Evolutionary conservation across 352 stramenopile genomes (phyloP).

Genomic region (Paralagenidium karlingii): DNA sequence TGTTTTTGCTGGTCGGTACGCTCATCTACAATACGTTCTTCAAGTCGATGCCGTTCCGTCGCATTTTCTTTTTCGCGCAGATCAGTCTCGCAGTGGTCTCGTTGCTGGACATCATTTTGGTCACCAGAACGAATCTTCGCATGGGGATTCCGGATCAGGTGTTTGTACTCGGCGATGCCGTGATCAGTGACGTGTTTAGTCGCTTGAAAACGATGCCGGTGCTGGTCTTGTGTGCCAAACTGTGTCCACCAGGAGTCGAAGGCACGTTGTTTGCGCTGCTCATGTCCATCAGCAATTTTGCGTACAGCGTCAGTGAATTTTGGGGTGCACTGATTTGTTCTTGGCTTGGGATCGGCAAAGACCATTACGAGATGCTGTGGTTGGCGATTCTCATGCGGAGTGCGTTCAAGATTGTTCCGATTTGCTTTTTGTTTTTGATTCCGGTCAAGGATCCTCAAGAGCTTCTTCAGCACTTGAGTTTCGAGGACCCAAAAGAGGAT

Average conservation of each 20-base stretch:
- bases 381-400: slow-evolving; percentile 87
- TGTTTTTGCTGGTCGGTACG: slow-evolving; percentile 69
- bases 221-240: slow-evolving; percentile 88
- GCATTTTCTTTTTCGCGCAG: slow-evolving; percentile 86
- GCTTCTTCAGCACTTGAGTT: too few species aligned
- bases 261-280: slow-evolving; percentile 94
- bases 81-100: slow-evolving; percentile 58
- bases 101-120: slow-evolving; percentile 74
- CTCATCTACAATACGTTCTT: slow-evolving; percentile 80
- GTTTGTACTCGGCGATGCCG: slow-evolving; percentile 92
- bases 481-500: too few species aligned
- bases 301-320: slow-evolving; percentile 87
- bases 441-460: slow-evolving; percentile 58
- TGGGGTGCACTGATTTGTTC: slow-evolving; percentile 85
- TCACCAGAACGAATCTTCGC: slow-evolving; percentile 85
- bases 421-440: slow-evolving; percentile 83
- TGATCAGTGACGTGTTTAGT: slow-evolving; percentile 78
- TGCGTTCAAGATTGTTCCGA: slow-evolving; percentile 82
- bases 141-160: slow-evolving; percentile 91
- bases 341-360: slow-evolving; percentile 80
- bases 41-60: slow-evolving; percentile 86
- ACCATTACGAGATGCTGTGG: slow-evolving; percentile 86
- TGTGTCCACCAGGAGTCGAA: slow-evolving; percentile 93
- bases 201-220: slow-evolving; percentile 87
- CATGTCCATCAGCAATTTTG: slow-evolving; percentile 97